These are phyloP conservation scores for Ceratopteris richardii DNA, from an alignment of 75 land plant species.

Conservation along the genomic window DNA sequence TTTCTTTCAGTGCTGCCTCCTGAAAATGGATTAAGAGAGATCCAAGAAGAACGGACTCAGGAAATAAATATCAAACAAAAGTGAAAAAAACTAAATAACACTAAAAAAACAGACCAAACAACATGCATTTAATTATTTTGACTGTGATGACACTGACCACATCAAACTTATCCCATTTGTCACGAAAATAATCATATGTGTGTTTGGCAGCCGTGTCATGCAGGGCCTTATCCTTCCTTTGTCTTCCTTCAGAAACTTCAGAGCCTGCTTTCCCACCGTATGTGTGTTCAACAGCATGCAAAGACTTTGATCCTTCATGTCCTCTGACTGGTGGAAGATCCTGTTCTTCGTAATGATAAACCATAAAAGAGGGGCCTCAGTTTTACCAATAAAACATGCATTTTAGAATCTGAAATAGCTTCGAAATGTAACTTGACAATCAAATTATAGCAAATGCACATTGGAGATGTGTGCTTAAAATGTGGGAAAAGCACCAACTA, in stretches of 20 bases:
- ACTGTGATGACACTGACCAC: constrained; percentile 29
- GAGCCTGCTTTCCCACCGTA: background rate
- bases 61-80: too few relatives aligned
- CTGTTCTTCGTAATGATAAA: constrained; percentile 14
- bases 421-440: too few relatives aligned
- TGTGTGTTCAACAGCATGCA: background rate
- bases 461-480: too few relatives aligned
- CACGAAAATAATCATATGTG: constrained; percentile 31
- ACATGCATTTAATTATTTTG: too few relatives aligned
- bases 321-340: constrained; percentile 24
- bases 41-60: too few relatives aligned
- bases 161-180: constrained; percentile 49
- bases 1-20: constrained; percentile 36
- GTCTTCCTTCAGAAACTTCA: background rate
- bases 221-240: constrained; percentile 6
- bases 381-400: too few relatives aligned
- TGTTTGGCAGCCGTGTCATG: constrained; percentile 24
- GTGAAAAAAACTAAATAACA: too few relatives aligned
- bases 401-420: too few relatives aligned
- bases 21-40: background rate
- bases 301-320: background rate
- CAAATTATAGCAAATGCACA: too few relatives aligned
- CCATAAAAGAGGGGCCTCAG: too few relatives aligned
- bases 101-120: too few relatives aligned
- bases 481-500: too few relatives aligned